phyloP scores from a whole-genome alignment of 2,329 filamentous ascomycete genomes.

The Hawksworthiomyces lignivorus region DNA sequence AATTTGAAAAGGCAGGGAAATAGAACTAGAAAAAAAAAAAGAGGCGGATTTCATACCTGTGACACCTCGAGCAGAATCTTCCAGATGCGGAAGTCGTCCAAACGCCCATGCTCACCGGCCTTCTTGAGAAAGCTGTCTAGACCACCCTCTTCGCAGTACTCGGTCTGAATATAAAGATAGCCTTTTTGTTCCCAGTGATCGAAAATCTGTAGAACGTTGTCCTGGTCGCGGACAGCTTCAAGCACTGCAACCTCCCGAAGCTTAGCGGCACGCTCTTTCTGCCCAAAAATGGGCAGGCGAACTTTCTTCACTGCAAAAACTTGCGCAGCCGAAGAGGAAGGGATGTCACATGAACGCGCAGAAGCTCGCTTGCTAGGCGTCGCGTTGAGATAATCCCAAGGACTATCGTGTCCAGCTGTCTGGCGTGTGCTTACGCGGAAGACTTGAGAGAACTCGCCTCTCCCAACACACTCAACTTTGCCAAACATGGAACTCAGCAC shows the following conservation, averaged over 20 bases:
- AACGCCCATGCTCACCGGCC: conserved; percentile 71
- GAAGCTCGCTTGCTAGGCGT: conserved; percentile 13
- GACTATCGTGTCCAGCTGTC: conserved; percentile 14
- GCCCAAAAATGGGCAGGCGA: conserved; percentile 68
- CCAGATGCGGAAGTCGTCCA: conserved; percentile 98
- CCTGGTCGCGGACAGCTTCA: conserved; percentile 65
- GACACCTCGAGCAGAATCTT: conserved; percentile 87
- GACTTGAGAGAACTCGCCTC: conserved; percentile 89
- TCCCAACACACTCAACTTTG: conserved; percentile 71
- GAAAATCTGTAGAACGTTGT: conserved; percentile 78
- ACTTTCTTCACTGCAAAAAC: conserved; percentile 94
- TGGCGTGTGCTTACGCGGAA: conserved; percentile 60
- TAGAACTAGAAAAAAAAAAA: not conserved
- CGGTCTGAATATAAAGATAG: conserved; percentile 93
- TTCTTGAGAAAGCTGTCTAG: conserved; percentile 78
- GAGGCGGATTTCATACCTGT: conserved; percentile 45
- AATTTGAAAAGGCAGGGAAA: too few species aligned
- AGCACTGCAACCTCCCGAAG: conserved; percentile 77
- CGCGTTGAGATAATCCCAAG: conserved; percentile 27
- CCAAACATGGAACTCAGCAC: conserved; percentile 69
- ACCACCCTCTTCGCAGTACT: conserved; percentile 92
- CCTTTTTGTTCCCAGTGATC: conserved; percentile 82
- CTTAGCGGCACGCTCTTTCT: conserved; percentile 73
- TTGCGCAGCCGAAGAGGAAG: conserved; percentile 35
- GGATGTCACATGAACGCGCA: conserved; percentile 22